Conservation (phyloP, 129 eudicot species). For the Artemisia tridentata region DNA sequence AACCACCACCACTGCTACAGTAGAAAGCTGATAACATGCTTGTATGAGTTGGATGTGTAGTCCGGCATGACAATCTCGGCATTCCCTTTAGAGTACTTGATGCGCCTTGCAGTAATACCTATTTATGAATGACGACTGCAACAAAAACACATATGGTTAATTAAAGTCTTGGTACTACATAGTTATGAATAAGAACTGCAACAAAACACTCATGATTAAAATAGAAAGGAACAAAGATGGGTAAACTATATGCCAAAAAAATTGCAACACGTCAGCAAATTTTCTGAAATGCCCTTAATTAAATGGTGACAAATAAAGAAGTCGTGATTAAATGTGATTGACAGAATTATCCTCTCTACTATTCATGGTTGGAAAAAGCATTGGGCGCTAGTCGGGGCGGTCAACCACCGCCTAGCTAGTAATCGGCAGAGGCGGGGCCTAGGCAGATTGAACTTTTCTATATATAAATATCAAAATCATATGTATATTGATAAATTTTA, state of each 20-base stretch:
- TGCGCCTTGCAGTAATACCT: slow-evolving; percentile 89
- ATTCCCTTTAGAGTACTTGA: slow-evolving; percentile 44
- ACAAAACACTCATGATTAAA: background rate
- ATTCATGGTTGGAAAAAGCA: no score
- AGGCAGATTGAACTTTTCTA: no score
- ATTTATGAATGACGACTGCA: slow-evolving; percentile 83
- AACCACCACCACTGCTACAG: slow-evolving; percentile 12
- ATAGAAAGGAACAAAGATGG: background rate
- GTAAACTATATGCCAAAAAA: background rate
- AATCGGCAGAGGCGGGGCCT: no score
- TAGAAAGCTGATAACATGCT: background rate
- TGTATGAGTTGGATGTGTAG: background rate
- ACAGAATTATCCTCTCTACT: background rate
- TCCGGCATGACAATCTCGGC: background rate
- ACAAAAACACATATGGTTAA: slow-evolving; percentile 6
- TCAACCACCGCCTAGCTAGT: no score
- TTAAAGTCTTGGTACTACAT: background rate
- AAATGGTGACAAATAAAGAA: background rate
- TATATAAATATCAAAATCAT: no score
- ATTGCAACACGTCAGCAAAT: background rate
- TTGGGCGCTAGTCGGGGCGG: no score
- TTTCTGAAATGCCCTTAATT: background rate
- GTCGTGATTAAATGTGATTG: background rate
- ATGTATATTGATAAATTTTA: no score
- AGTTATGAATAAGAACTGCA: background rate